A percentile compares a stretch with the other conserved stretches of the same genome.
Evolutionary conservation across 345 rosid genomes (phyloP).

Genomic region (Pelargonium nanum): DNA sequence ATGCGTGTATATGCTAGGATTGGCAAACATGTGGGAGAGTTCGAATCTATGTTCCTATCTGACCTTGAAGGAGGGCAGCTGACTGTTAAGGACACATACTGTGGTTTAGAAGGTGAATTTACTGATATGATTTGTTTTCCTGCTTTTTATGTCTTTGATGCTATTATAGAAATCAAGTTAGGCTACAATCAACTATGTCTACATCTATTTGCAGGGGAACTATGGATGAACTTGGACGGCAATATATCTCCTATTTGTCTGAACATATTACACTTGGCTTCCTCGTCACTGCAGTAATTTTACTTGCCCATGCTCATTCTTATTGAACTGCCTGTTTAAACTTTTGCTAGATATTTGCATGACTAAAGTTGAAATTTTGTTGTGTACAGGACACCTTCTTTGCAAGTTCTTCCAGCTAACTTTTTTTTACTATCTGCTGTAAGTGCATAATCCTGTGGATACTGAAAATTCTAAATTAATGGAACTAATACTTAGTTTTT

Average conservation of each 20-base stretch:
- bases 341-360: slow-evolving; percentile 7
- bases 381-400: slow-evolving; percentile 44
- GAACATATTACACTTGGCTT: slow-evolving; percentile 59
- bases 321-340: background rate
- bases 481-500: background rate
- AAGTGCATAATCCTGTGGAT: slow-evolving; percentile 22
- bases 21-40: slow-evolving; percentile 63
- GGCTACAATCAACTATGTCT: slow-evolving; percentile 8
- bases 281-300: slow-evolving; percentile 50
- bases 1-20: slow-evolving; percentile 36
- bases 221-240: slow-evolving; percentile 93
- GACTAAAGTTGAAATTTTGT: slow-evolving; percentile 17
- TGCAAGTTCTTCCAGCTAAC: slow-evolving; percentile 68
- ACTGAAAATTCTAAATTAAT: slow-evolving; percentile 4
- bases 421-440: slow-evolving; percentile 70
- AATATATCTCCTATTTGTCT: slow-evolving; percentile 72
- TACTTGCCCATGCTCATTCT: background rate
- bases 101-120: slow-evolving; percentile 57
- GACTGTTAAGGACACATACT: slow-evolving; percentile 24
- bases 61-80: slow-evolving; percentile 61
- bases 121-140: slow-evolving; percentile 3
- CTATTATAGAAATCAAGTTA: slow-evolving; percentile 3
- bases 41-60: slow-evolving; percentile 58
- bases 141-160: slow-evolving; percentile 10
- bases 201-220: slow-evolving; percentile 50